phyloP scores from a whole-genome alignment of 2,329 filamentous ascomycete genomes.

The Colletotrichum sp. region DNA sequence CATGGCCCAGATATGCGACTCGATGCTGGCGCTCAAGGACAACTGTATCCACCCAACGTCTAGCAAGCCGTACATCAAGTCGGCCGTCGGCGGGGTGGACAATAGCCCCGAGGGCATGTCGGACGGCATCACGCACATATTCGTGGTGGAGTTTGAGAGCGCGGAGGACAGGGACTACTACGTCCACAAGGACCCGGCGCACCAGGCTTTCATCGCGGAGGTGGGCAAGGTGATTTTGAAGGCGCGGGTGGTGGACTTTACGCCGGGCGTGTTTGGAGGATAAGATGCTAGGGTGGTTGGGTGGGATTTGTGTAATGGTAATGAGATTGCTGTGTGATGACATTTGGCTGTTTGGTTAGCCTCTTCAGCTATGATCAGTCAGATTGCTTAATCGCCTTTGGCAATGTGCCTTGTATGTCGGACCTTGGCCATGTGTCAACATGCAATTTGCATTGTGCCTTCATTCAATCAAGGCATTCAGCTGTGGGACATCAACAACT shows the following conservation, averaged over 20 bases:
- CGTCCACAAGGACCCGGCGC: constrained; percentile 66
- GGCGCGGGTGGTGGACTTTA: constrained; percentile 66
- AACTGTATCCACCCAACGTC: constrained; percentile 67
- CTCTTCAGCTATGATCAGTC: not conserved
- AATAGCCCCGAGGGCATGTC: constrained; percentile 66
- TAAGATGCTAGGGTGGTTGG: not conserved
- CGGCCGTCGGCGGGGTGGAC: constrained; percentile 63
- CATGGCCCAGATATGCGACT: constrained; percentile 30
- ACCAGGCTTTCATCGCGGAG: constrained; percentile 63
- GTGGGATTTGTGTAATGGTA: not conserved
- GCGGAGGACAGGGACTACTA: constrained; percentile 73
- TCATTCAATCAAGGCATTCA: not conserved
- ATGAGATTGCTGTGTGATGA: not conserved
- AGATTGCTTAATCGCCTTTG: not conserved
- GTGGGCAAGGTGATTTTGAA: constrained; percentile 54
- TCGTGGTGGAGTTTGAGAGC: constrained; percentile 70
- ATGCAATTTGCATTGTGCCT: not conserved
- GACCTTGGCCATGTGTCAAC: not conserved
- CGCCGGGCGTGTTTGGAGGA: constrained; percentile 43
- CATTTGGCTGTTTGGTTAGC: not conserved
- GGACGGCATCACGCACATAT: constrained; percentile 70
- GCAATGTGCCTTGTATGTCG: no score
- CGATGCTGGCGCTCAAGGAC: constrained; percentile 55
- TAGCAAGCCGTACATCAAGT: constrained; percentile 64
- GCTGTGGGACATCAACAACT: not conserved